Evolutionary conservation across 73 alveolate species (phyloP), one percentile per base, ranked within the genome.

Genomic region (Paramecium pentaurelia): DNA sequence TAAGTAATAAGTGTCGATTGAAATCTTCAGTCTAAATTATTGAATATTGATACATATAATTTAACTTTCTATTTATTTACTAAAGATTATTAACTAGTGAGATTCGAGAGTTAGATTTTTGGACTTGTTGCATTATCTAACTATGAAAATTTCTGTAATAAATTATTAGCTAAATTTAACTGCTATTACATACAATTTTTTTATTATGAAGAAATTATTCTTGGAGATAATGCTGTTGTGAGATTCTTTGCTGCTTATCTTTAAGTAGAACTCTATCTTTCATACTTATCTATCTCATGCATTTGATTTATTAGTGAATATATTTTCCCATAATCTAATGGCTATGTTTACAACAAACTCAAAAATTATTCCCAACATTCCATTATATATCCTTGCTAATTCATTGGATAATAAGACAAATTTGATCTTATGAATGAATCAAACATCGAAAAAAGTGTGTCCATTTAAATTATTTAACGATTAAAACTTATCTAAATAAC

Each of bases 141-240:
- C 49, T 75, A 75, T 75, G 88, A 75, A 45, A 75, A 75, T 75
- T 75, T 75, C 60, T 75, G n/a, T 40, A 75, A 37, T 34, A 75
- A 37, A 75, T 75, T 75, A 75, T 37, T 34, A 14, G 51, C 84
- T 68, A 68, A 32, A 68, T 68, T 68, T 68, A 68, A 68, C 84
- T 25, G 84, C 40, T 32, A 25, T 12, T 68, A 11, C 40, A 32
- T 68, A 75, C 88, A 32, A 75, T 75, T 75, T 40, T 73, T 75
- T 37, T 34, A 37, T 37, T 32, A 37, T 11, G 88, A 75, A 9
- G 88, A 75, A 22, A 75, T 75, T 3, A 75, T 75, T 75, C 88
- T 75, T 12, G 88, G 88, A 34, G 68, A 37, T 36, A 70, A 75
- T 75, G 88, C 88, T 37, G 88, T 70, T 37, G 88, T 75, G 9